Evolutionary conservation across 352 stramenopile species (phyloP), one percentile per base, ranked within the genome.

Genomic region (Phytopythium montanum): DNA sequence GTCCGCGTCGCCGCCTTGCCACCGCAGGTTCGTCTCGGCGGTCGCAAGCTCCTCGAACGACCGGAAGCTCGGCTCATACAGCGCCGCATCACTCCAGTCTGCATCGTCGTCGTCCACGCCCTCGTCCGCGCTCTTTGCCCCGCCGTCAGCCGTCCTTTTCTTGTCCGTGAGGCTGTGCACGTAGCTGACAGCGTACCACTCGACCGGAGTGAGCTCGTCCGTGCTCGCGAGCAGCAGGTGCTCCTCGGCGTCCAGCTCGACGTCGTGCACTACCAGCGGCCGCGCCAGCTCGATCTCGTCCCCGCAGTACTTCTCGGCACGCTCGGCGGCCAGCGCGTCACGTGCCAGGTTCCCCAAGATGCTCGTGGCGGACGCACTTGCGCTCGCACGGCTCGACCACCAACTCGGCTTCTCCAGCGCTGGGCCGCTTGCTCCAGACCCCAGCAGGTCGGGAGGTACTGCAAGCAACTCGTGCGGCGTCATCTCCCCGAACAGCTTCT

Each of bases 101-200:
- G 18, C 59, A 23, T 36, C 29, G 29, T 74, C 64, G 28, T 77
- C 69, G 51, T 76, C 61, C 25, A 26, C 29, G 26, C 70, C 64
- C 33, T 77, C 69, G 49, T 77, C 49, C 14, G 29, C 16, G 14
- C 36, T 45, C 7, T 31, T 48, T 21, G 9, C 12, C 9, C 25
- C 34, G 26, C 73, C 62, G 41, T 75, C 69, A 49, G 75, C 52
- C 21, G 34, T 63, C 6, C 72, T 72, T 56, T 88, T 88, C 36
- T 85, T 82, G 26, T 90, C 74, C n/a, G 73, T 88, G 16, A 81
- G 62, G 2, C 56, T 62, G 28, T 93, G 75, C 0, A 95, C 73
- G 39, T 81, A 92, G 53, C 90, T 86, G 21, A 95, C 85, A 1
- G 85, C 83, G 46, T 92, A 93, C 85, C 85, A 95, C 65, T 95